These are phyloP conservation scores for Rubia occidens DNA, from an alignment of 305 asterid species.

Conservation along the genomic window DNA sequence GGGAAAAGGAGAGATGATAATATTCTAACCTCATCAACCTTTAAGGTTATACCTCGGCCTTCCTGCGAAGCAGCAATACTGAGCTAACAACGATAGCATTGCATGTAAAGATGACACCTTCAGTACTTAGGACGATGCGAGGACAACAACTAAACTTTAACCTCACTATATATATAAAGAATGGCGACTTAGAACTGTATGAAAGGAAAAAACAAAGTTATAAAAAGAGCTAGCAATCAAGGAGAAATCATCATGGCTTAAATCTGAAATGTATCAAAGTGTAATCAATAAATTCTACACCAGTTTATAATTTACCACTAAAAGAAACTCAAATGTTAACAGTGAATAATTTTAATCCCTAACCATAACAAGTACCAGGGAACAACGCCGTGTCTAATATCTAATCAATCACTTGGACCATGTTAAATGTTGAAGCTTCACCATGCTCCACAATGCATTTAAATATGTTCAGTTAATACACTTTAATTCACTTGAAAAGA, in stretches of 20 bases:
- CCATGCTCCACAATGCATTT: constrained; percentile 75
- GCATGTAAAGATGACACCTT: neutral
- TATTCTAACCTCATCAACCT: neutral
- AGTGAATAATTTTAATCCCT: neutral
- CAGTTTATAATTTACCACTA: neutral
- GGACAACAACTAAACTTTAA: neutral
- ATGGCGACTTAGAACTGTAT: too few relatives aligned
- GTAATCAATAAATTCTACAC: neutral
- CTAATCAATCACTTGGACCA: constrained; percentile 2
- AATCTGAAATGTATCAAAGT: neutral
- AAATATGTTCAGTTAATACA: too few relatives aligned
- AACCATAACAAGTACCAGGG: neutral
- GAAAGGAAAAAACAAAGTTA: neutral
- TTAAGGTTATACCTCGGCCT: too few relatives aligned
- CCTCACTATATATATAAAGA: too few relatives aligned
- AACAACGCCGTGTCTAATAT: constrained; percentile 2
- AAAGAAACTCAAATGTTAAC: constrained; percentile 2
- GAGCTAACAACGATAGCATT: neutral
- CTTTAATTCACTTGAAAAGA: too few relatives aligned
- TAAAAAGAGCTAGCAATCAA: neutral
- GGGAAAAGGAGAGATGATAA: neutral
- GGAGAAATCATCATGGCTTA: neutral
- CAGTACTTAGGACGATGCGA: neutral
- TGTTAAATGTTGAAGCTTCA: constrained; percentile 69
- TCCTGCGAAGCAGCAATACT: neutral